Evolutionary conservation across 106 monocot genomes (phyloP).

Genomic region (Dendrobium chrysotoxum): DNA sequence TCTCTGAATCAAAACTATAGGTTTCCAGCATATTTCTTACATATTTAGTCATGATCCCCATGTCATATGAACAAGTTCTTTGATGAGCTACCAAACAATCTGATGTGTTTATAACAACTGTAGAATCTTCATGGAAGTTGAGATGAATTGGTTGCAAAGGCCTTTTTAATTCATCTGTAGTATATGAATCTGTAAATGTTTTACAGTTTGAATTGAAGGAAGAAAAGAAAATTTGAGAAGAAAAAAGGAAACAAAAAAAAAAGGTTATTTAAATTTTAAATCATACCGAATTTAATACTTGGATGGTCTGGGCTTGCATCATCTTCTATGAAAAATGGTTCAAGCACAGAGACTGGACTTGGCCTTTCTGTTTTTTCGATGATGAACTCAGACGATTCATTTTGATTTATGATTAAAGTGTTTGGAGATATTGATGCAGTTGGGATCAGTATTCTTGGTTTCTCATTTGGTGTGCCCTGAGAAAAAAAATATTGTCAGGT

Average conservation of each 20-base stretch:
- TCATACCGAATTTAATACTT: constrained; percentile 32
- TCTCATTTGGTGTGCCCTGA: constrained; percentile 14
- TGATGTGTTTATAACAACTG: constrained; percentile 1
- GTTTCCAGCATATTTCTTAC: constrained; percentile 15
- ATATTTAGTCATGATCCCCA: constrained; percentile 12
- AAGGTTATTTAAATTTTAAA: neutral
- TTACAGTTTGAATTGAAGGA: neutral
- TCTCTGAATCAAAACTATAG: constrained; percentile 1
- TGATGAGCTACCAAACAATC: constrained; percentile 6
- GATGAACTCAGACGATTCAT: constrained; percentile 18
- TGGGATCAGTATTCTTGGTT: neutral
- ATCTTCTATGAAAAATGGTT: constrained; percentile 51
- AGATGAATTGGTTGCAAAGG: constrained; percentile 6
- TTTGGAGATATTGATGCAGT: constrained; percentile 7
- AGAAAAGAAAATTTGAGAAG: neutral
- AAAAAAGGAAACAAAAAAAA: neutral
- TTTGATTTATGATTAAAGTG: constrained; percentile 15
- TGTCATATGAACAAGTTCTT: constrained; percentile 15
- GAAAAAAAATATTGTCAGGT: neutral
- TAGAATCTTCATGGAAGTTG: constrained; percentile 15
- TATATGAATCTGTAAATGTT: neutral
- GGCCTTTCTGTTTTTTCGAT: constrained; percentile 34
- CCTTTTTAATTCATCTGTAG: constrained; percentile 14
- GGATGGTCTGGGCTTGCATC: constrained; percentile 23
- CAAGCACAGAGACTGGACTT: constrained; percentile 75